Percentiles rank a stretch among this genome's conserved stretches.
phyloP scores from a whole-genome alignment of 2,329 filamentous ascomycete species.

The Cordyceps cicadae region DNA sequence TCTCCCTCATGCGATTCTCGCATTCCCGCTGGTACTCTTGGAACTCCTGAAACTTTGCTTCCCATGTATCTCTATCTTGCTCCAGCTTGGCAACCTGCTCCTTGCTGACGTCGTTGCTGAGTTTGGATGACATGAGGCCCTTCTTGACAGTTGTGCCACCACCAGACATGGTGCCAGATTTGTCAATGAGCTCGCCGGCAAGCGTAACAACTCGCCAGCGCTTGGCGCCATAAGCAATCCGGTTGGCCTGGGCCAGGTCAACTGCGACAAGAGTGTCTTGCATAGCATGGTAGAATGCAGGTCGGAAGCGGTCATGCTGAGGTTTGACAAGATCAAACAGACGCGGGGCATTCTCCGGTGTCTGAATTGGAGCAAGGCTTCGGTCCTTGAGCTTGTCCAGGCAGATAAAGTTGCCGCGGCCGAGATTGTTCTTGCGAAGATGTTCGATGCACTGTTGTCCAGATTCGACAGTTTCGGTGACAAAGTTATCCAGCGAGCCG shows the following conservation, averaged over 20 bases:
- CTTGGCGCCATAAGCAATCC: conserved; percentile 88
- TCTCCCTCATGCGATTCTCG: conserved; percentile 61
- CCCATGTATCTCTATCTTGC: conserved; percentile 73
- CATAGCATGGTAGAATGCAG: conserved; percentile 91
- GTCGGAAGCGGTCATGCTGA: conserved; percentile 77
- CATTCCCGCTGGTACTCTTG: conserved; percentile 77
- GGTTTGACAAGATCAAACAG: conserved; percentile 88
- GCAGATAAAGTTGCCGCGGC: conserved; percentile 93
- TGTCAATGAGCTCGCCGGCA: conserved; percentile 91
- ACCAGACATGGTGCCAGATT: conserved; percentile 97
- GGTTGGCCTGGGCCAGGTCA: conserved; percentile 90
- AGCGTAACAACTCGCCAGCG: conserved; percentile 95
- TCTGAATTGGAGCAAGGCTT: conserved; percentile 72
- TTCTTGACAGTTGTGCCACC: conserved; percentile 85
- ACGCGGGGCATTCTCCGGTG: conserved; percentile 84
- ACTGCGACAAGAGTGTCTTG: conserved; percentile 91
- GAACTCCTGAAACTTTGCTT: conserved; percentile 74
- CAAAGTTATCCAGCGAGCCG: conserved; percentile 84
- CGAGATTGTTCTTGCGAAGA: conserved; percentile 91
- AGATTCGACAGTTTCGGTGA: conserved; percentile 91
- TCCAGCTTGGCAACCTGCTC: conserved; percentile 87
- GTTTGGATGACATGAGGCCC: conserved; percentile 94
- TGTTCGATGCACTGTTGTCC: conserved; percentile 98
- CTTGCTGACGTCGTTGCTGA: conserved; percentile 76
- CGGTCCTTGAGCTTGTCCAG: conserved; percentile 76